Evolutionary conservation across 306 rosid genomes (phyloP).

Genomic region (Cajanus cajan): DNA sequence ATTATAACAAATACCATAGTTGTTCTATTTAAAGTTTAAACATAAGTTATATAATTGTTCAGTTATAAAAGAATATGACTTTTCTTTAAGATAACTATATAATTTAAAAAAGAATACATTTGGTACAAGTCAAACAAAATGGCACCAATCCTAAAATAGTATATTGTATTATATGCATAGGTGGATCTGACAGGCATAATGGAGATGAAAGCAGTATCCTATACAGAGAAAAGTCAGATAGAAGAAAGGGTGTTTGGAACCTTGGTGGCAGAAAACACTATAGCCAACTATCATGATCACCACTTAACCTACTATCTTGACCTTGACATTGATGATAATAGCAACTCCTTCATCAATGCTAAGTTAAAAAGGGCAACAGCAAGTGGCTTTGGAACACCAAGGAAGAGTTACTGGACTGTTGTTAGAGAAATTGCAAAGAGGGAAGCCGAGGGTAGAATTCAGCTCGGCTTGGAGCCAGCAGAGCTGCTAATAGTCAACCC

Average conservation of each 20-base stretch:
- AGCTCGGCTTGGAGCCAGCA: slow-evolving; percentile 57
- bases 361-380: slow-evolving; percentile 42
- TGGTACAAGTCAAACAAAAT: background rate
- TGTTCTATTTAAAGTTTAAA: background rate
- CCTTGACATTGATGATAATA: slow-evolving; percentile 66
- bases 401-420: slow-evolving; percentile 80
- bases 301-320: slow-evolving; percentile 70
- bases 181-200: slow-evolving; percentile 76
- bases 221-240: slow-evolving; percentile 42
- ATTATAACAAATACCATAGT: background rate
- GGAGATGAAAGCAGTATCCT: slow-evolving; percentile 62
- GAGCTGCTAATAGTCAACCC: slow-evolving; percentile 72
- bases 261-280: slow-evolving; percentile 64
- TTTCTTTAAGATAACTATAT: background rate
- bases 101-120: background rate
- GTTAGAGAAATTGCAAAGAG: slow-evolving; percentile 53
- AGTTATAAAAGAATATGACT: background rate
- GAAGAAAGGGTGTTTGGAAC: slow-evolving; percentile 50
- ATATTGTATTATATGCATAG: slow-evolving; percentile 33
- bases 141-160: background rate
- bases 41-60: background rate
- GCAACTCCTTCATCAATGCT: slow-evolving; percentile 65
- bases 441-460: slow-evolving; percentile 60
- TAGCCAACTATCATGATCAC: slow-evolving; percentile 77
- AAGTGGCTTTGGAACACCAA: slow-evolving; percentile 39